Base-by-base conservation (phyloP, 2,329 filamentous ascomycete species). In the Myrmaecium sp. region DNA sequence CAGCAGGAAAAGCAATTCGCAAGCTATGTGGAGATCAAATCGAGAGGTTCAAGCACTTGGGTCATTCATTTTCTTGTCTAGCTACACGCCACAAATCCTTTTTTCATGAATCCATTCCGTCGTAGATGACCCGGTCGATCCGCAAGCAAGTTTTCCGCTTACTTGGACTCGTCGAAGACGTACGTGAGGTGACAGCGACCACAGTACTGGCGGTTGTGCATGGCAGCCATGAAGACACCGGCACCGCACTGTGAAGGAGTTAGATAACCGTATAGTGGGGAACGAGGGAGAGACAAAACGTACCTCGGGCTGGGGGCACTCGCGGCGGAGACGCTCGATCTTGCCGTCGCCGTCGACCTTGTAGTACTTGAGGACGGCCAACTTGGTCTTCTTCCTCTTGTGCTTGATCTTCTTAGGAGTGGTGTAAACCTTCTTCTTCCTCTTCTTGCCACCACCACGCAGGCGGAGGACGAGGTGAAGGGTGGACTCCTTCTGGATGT, bases 381-480 rank as follows among this genome's bases (percentile, higher is more conserved):
- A 69, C 79, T 98, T 98, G 75, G 80, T 93, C 86, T 98, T 98
- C 83, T 95, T 98, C 71, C 83, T 79, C 84, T 98, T 98, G 78
- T 98, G 89, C 89, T 98, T 98, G 79, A 98, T 98, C 83, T 98
- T 98, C 84, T 98, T 98, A 62, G 89, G 89, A 54, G 89, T 98
- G 60, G 82, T 95, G 80, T 98, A 98, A 49, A 98, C 89, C 84
- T 98, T 98, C 82, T 98, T 98, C 65, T 91, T 76, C 81, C 95
- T 94, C 83, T 98, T 98, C 52, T 57, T 58, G 62, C 86, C 86
- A 63, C 86, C 89, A 72, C 89, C 89, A 73, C 86, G 89, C 37
- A 98, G 83, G 58, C 89, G 82, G 50, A 98, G 77, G 51, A 98
- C 89, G 49, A 95, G 69, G 67, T 98, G 89, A 44, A 98, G 83